phyloP scores from a whole-genome alignment of 2,329 filamentous ascomycete genomes.

The Colletotrichum tofieldiae region DNA sequence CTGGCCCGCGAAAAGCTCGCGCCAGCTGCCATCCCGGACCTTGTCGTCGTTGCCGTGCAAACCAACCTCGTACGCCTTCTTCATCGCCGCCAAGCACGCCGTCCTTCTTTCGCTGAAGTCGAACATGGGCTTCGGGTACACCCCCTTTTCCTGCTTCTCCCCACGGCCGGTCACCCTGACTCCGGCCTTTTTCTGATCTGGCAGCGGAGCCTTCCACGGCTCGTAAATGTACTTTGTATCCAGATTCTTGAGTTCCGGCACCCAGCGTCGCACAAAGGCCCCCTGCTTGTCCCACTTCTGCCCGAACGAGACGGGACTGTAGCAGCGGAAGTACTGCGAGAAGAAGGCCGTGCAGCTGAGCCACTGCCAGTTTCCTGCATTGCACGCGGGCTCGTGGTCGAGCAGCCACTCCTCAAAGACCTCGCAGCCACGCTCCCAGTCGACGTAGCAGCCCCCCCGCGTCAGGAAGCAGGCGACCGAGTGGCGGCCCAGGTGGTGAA shows the following conservation, averaged over 20 bases:
- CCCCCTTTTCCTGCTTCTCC: conserved; percentile 57
- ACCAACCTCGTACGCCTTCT: conserved; percentile 77
- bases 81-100: conserved; percentile 78
- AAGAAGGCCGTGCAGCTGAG: conserved; percentile 83
- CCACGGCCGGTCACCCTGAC: conserved; percentile 73
- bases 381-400: conserved; percentile 82
- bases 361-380: conserved; percentile 86
- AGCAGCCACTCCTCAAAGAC: conserved; percentile 84
- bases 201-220: conserved; percentile 81
- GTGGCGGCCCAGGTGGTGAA: conserved; percentile 84
- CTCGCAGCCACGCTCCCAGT: conserved; percentile 84
- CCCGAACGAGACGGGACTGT: conserved; percentile 79
- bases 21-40: conserved; percentile 74
- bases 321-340: conserved; percentile 79
- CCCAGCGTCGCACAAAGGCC: conserved; percentile 73
- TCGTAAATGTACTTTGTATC: conserved; percentile 83
- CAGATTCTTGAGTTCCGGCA: conserved; percentile 76
- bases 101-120: conserved; percentile 77
- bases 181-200: conserved; percentile 78
- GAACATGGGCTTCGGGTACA: conserved; percentile 84
- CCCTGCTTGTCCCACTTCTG: conserved; percentile 84
- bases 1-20: conserved; percentile 59
- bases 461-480: conserved; percentile 88
- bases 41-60: conserved; percentile 75
- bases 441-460: conserved; percentile 82